A percentile compares a stretch with the other conserved stretches of the same genome.
Evolutionary conservation across 495 filamentous ascomycete species (phyloP).

Genomic region (Neurospora discreta): DNA sequence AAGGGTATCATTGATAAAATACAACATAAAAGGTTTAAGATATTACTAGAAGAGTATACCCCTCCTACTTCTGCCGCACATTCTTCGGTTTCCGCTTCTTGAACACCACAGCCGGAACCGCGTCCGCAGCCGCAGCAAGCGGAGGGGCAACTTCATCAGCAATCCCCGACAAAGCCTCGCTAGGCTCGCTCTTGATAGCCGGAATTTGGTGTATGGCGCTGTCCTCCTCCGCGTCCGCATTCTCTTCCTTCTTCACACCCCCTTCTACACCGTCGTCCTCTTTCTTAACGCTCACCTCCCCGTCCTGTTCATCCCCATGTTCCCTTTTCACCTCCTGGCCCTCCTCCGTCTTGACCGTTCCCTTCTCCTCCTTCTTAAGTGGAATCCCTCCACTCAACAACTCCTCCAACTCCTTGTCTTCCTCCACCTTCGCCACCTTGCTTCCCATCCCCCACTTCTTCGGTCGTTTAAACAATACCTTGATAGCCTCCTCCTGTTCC

Average conservation of each 20-base stretch:
- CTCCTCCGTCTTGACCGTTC: slow-evolving; percentile 15
- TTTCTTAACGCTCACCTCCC: slow-evolving; percentile 22
- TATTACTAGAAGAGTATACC: not conserved
- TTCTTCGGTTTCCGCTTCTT: slow-evolving; percentile 86
- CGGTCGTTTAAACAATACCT: slow-evolving; percentile 41
- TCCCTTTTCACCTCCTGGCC: slow-evolving; percentile 8
- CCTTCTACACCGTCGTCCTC: not conserved
- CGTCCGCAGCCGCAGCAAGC: not conserved
- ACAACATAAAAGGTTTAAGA: not conserved
- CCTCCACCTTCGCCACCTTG: slow-evolving; percentile 53
- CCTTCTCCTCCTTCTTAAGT: slow-evolving; percentile 21
- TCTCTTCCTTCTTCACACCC: slow-evolving; percentile 9
- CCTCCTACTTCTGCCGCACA: slow-evolving; percentile 41
- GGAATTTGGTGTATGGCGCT: not conserved
- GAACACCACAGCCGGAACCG: slow-evolving; percentile 49
- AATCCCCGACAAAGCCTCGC: slow-evolving; percentile 7
- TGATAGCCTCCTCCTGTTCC: slow-evolving; percentile 49
- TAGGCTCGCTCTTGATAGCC: slow-evolving; percentile 8
- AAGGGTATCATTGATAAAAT: slow-evolving; percentile 9
- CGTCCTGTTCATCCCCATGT: not conserved
- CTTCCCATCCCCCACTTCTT: slow-evolving; percentile 68
- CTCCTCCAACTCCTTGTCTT: slow-evolving; percentile 58
- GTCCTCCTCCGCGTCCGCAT: slow-evolving; percentile 1
- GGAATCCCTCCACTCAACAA: slow-evolving; percentile 45
- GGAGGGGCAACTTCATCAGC: not conserved